Evolutionary conservation across 495 filamentous ascomycete genomes (phyloP), one percentile per base, ranked within the genome.

Genomic region (Xylaria telfairii): DNA sequence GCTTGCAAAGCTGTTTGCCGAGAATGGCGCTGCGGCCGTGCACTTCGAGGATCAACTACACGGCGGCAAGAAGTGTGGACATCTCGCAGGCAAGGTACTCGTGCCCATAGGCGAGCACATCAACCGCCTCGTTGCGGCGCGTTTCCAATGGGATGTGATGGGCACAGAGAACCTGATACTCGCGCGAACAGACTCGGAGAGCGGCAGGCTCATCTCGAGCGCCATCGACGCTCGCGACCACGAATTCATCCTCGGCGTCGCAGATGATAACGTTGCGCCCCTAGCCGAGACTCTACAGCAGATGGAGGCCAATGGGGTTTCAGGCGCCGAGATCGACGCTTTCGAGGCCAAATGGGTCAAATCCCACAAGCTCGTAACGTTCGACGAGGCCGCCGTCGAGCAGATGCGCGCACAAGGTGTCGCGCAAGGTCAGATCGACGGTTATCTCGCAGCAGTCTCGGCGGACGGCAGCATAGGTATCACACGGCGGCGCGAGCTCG

Each of bases 81-180:
- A 99, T 83, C 86, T 99, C 69, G 95, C 96, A 2, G 96, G 96
- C 71, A 99, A 99, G 81, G 96, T 99, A 1, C 84, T 99, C 15
- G 96, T 99, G 0, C 96, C 96, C 0, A 89, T 96, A 47, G 91
- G 93, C 72, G 96, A 99, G 75, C 96, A 99, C 81, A 96, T 98
- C 83, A 98, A 98, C 81, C 89, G 96, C 19, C 89, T 99, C 5
- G 89, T 93, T 37, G 94, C 96, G 21, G 90, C 96, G 3, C 90
- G 96, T 65, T 98, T 96, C 83, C 96, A 99, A 76, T 99, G 96
- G 96, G 96, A 99, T 75, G 85, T 97, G 49, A 97, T 99, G 95
- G 96, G 95, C 62, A 89, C 87, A 32, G 96, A 99, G 80, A 98
- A 95, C 78, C 85, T 98, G 24, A 87, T 98, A 30, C 97, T 99